Percentiles rank a stretch among this genome's conserved stretches.
phyloP scores from a whole-genome alignment of 2,329 filamentous ascomycete genomes.

The Monilinia fructigena region DNA sequence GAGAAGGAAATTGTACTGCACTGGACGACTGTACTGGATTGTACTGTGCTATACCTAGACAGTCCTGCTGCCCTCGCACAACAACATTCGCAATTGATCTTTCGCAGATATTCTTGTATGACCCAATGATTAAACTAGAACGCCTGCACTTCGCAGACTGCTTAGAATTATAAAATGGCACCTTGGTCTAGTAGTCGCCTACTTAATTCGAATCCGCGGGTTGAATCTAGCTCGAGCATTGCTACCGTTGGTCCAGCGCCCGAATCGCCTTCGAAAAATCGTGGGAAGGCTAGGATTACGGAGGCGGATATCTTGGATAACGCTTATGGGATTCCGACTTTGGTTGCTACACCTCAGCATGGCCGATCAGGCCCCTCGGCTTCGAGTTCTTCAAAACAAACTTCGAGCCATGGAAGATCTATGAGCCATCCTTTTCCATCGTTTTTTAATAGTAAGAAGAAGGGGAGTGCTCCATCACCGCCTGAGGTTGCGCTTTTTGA shows the following conservation, averaged over 20 bases:
- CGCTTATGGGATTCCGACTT: conserved; percentile 38
- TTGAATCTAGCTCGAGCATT: conserved; percentile 27
- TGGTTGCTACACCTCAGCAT: conserved; percentile 16
- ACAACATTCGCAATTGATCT: conserved; percentile 23
- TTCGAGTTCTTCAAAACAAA: conserved; percentile 20
- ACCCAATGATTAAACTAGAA: conserved; percentile 19
- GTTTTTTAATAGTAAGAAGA: conserved; percentile 63
- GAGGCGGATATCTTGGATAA: conserved; percentile 39
- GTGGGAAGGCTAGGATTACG: conserved; percentile 31
- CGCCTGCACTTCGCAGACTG: conserved; percentile 19
- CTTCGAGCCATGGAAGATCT: conserved; percentile 45
- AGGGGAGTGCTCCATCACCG: conserved; percentile 41
- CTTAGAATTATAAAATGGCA: conserved; percentile 34
- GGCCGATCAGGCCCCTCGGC: neutral
- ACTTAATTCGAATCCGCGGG: conserved; percentile 35
- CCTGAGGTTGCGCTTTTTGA: neutral
- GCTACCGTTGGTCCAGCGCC: conserved; percentile 8
- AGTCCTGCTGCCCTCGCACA: conserved; percentile 20
- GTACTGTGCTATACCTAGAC: too few species aligned
- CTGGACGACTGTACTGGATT: neutral
- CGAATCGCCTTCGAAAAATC: conserved; percentile 10
- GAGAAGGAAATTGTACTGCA: conserved; percentile 1
- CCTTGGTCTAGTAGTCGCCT: conserved; percentile 38
- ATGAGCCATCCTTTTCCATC: conserved; percentile 79
- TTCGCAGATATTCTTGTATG: conserved; percentile 25